A percentile compares a stretch with the other conserved stretches of the same genome.
These are phyloP conservation scores for Syzygium aqueum DNA, from an alignment of 345 rosid genomes.

Conservation along the genomic window DNA sequence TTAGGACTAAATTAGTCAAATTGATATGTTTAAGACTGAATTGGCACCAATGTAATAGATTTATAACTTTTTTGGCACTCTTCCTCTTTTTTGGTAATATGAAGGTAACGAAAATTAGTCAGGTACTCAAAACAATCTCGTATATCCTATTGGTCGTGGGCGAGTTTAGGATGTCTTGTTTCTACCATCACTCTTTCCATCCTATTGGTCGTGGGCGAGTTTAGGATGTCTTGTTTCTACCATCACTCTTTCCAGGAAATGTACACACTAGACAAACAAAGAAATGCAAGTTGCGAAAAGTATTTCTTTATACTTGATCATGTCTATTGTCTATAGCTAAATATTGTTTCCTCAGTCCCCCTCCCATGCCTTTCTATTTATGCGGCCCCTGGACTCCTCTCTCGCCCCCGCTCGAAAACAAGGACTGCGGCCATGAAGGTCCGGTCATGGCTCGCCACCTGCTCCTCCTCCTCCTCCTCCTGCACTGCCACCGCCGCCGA, in stretches of 20 bases:
- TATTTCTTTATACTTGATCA: background rate
- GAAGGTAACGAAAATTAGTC: background rate
- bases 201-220: background rate
- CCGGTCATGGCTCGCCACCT: constrained; percentile 31
- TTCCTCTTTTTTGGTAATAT: too few species aligned
- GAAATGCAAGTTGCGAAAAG: background rate
- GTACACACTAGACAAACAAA: background rate
- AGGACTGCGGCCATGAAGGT: constrained; percentile 21
- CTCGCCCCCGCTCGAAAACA: too few species aligned
- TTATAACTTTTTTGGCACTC: too few species aligned
- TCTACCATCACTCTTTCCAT: background rate
- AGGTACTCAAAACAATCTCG: background rate
- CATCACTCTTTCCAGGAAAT: background rate
- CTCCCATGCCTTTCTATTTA: background rate
- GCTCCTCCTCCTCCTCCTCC: constrained; percentile 7
- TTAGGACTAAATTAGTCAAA: too few species aligned
- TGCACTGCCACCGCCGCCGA: constrained; percentile 7
- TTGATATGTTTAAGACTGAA: too few species aligned
- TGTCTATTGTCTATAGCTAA: background rate
- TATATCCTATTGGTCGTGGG: background rate
- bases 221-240: background rate
- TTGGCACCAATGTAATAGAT: too few species aligned
- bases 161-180: background rate
- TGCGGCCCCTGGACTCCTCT: background rate
- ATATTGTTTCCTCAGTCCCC: background rate